phyloP scores from a whole-genome alignment of 2,329 filamentous ascomycete genomes.

The Trichophyton equinum region DNA sequence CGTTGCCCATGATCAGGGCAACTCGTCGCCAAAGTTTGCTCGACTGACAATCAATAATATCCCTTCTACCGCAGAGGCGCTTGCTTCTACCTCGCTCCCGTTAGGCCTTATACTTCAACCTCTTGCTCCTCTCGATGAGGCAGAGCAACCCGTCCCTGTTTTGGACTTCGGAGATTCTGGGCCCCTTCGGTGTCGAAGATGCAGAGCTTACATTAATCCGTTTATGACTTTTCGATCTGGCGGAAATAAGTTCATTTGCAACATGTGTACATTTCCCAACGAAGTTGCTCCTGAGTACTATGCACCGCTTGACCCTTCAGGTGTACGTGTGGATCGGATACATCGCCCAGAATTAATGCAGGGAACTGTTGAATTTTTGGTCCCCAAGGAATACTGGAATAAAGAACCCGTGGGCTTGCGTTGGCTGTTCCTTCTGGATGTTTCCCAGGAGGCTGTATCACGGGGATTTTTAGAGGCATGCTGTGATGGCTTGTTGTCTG shows the following conservation, averaged over 20 bases:
- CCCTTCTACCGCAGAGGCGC: constrained; percentile 65
- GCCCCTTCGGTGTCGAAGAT: constrained; percentile 81
- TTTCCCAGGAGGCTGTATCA: constrained; percentile 80
- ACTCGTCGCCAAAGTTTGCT: constrained; percentile 87
- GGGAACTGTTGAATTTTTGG: constrained; percentile 89
- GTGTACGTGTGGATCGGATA: constrained; percentile 73
- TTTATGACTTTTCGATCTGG: constrained; percentile 96
- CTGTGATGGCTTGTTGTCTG: constrained; percentile 73
- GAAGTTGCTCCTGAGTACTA: constrained; percentile 90
- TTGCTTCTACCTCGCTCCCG: constrained; percentile 68
- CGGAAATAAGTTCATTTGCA: constrained; percentile 94
- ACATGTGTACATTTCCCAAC: constrained; percentile 95
- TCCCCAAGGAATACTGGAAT: constrained; percentile 98
- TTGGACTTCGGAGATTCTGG: constrained; percentile 88
- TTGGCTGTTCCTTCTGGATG: constrained; percentile 86
- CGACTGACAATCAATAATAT: constrained; percentile 90
- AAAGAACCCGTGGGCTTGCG: constrained; percentile 79
- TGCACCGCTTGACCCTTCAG: constrained; percentile 74
- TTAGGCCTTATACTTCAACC: constrained; percentile 83
- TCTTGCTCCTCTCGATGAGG: constrained; percentile 66
- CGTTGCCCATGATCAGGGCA: constrained; percentile 90
- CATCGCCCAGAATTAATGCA: constrained; percentile 79
- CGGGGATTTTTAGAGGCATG: constrained; percentile 83
- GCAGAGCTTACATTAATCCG: constrained; percentile 93
- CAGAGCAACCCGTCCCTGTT: constrained; percentile 78